Conservation (phyloP, 495 filamentous ascomycete genomes). For the Jackrogersella minutella region DNA sequence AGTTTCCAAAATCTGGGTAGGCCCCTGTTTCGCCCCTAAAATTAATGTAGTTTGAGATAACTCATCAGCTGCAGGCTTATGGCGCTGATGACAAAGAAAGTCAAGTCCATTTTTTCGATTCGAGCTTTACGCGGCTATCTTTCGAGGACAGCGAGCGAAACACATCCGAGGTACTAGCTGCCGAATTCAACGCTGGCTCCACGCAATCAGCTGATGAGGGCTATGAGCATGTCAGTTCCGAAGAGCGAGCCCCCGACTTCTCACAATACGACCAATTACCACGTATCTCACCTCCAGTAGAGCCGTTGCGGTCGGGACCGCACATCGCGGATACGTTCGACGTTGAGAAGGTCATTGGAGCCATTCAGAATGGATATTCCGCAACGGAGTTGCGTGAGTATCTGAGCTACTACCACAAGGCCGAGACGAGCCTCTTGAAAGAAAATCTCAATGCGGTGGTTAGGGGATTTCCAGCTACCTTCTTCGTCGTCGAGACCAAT, state of each 20-base stretch:
- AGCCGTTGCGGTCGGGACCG: neutral
- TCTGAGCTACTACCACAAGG: constrained; percentile 36
- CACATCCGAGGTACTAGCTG: constrained; percentile 16
- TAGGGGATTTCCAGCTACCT: constrained; percentile 52
- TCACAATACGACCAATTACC: constrained; percentile 29
- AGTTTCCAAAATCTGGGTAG: constrained; percentile 13
- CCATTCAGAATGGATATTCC: constrained; percentile 42
- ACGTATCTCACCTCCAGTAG: constrained; percentile 4
- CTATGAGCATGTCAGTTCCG: constrained; percentile 6
- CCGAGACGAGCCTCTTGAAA: constrained; percentile 10
- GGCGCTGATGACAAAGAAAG: constrained; percentile 19
- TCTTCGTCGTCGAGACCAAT: constrained; percentile 55
- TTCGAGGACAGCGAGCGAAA: constrained; percentile 16
- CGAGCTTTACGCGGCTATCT: constrained; percentile 16
- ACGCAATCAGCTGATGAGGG: constrained; percentile 18
- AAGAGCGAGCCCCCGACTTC: constrained; percentile 9
- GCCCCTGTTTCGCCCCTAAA: neutral
- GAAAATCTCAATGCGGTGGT: constrained; percentile 44
- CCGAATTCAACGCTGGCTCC: constrained; percentile 17
- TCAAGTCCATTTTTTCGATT: constrained; percentile 12
- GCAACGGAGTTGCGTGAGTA: constrained; percentile 31
- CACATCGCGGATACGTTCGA: constrained; percentile 22
- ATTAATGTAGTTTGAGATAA: neutral
- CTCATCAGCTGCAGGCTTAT: constrained; percentile 12
- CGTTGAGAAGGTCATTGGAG: constrained; percentile 32